Evolutionary conservation across 257 asterid species (phyloP).

Genomic region (Salvia hispanica): DNA sequence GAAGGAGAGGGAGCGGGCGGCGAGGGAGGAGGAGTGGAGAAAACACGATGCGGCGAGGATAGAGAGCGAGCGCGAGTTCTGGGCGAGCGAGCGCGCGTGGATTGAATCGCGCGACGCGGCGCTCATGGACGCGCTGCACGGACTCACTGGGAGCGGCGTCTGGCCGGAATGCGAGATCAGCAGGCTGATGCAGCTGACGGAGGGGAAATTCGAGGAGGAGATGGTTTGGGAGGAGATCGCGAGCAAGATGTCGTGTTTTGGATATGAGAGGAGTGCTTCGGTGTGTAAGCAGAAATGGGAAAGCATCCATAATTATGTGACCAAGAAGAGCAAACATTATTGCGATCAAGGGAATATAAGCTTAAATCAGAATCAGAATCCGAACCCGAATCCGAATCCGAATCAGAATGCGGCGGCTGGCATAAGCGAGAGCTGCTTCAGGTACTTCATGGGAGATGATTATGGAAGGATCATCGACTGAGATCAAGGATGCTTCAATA

Average conservation of each 20-base stretch:
- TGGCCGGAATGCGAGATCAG: slow-evolving; percentile 69
- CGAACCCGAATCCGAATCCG: too few relatives aligned
- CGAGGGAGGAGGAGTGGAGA: slow-evolving; percentile 83
- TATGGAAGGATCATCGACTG: slow-evolving; percentile 11
- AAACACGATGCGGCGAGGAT: slow-evolving; percentile 65
- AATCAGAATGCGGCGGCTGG: slow-evolving; percentile 21
- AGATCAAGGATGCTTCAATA: slow-evolving; percentile 24
- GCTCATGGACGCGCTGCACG: slow-evolving; percentile 61
- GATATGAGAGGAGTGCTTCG: slow-evolving; percentile 58
- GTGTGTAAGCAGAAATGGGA: slow-evolving; percentile 76
- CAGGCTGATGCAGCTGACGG: slow-evolving; percentile 60
- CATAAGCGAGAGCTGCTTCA: slow-evolving; percentile 56
- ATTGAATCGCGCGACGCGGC: slow-evolving; percentile 75
- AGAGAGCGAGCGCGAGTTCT: slow-evolving; percentile 70
- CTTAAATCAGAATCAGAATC: background rate
- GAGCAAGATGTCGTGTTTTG: slow-evolving; percentile 59
- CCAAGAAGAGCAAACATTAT: slow-evolving; percentile 62
- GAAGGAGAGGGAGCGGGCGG: slow-evolving; percentile 72
- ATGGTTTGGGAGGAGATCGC: slow-evolving; percentile 77
- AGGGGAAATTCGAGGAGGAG: slow-evolving; percentile 46
- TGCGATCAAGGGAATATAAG: slow-evolving; percentile 17
- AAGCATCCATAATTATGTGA: slow-evolving; percentile 48
- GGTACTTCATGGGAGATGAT: slow-evolving; percentile 75
- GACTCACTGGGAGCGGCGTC: slow-evolving; percentile 15
- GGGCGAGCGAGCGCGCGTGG: slow-evolving; percentile 90